These are phyloP conservation scores for Pleochaeta shiraiana DNA, from an alignment of 2,329 filamentous ascomycete genomes.

Conservation along the genomic window DNA sequence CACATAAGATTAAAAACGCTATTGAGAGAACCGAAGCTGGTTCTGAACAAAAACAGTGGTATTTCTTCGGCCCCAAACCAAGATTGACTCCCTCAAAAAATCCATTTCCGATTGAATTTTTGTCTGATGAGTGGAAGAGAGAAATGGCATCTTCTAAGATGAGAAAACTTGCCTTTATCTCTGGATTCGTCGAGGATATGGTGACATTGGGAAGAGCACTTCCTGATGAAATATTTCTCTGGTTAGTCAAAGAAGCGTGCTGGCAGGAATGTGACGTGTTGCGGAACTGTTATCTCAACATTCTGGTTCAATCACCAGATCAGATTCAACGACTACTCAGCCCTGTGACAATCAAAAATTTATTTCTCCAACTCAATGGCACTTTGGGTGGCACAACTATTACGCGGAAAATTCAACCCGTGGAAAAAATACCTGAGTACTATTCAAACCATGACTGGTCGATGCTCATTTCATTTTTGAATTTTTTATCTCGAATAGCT, in stretches of 20 bases:
- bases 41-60: constrained; percentile 28
- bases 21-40: constrained; percentile 38
- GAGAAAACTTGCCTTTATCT: constrained; percentile 36
- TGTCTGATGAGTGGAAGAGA: constrained; percentile 11
- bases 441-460: constrained; percentile 15
- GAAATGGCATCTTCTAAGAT: constrained; percentile 25
- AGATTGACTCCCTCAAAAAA: constrained; percentile 5
- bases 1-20: constrained; percentile 29
- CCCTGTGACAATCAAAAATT: constrained; percentile 23
- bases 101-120: constrained; percentile 12
- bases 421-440: constrained; percentile 7
- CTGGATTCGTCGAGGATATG: constrained; percentile 37
- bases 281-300: constrained; percentile 35
- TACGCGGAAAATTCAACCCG: constrained; percentile 10
- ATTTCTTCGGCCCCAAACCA: constrained; percentile 27
- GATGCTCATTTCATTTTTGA: constrained; percentile 11
- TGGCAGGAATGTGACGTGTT: constrained; percentile 32
- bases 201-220: constrained; percentile 24
- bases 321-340: constrained; percentile 26
- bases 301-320: constrained; percentile 25
- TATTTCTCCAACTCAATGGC: constrained; percentile 39
- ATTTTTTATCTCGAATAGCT: constrained; percentile 12
- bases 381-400: constrained; percentile 23
- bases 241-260: constrained; percentile 40
- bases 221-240: constrained; percentile 41